Base-by-base conservation (phyloP, 495 filamentous ascomycete species). In the Daldinia decipiens region DNA sequence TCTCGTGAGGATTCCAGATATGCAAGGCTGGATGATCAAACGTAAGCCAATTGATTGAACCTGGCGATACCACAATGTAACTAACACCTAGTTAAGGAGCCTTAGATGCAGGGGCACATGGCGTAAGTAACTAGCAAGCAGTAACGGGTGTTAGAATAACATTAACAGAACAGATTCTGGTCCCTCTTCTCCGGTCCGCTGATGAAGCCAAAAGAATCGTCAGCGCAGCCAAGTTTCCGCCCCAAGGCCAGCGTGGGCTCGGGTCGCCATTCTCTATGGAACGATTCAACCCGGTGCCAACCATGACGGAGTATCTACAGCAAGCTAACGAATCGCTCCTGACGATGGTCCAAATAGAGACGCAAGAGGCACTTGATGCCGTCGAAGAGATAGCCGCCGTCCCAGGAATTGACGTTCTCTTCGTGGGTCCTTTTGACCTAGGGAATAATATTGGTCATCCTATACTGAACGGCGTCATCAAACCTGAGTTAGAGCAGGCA, bases 271-370 rank as follows among this genome's bases (percentile, higher is more conserved):
- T 90, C 63, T 81, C 87, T 0, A 87, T 90, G 80, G 87, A 88
- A 63, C 85, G 82, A 51, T 93, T 93, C 72, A 74, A 78, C 50
- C 83, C 88, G 1, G 77, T 77, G 1, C 80, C 85, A 15, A 83
- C 84, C 4, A 71, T 83, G 63, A 83, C 83, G 2, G 87, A 91
- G 43, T 96, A 96, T 69, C 83, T 93, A 26, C 85, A 90, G 68
- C 86, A 93, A 63, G 91, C 92, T 27, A 94, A 95, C 78, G 85
- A 87, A 9, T 83, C 84, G 39, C 79, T 94, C 12, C 76, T 93
- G 34, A 91, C 90, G 21, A 89, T 93, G 73, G 86, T 94, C 31
- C 93, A 95, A 81, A 94, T 95, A 61, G 93, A 96, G 79, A 95
- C 93, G 0, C 82, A 82, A 67, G 89, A 89, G 70, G 92, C 91